These are phyloP conservation scores for Rhodotorula babjevae DNA, from an alignment of 768 basidiomycete species.

Conservation along the genomic window DNA sequence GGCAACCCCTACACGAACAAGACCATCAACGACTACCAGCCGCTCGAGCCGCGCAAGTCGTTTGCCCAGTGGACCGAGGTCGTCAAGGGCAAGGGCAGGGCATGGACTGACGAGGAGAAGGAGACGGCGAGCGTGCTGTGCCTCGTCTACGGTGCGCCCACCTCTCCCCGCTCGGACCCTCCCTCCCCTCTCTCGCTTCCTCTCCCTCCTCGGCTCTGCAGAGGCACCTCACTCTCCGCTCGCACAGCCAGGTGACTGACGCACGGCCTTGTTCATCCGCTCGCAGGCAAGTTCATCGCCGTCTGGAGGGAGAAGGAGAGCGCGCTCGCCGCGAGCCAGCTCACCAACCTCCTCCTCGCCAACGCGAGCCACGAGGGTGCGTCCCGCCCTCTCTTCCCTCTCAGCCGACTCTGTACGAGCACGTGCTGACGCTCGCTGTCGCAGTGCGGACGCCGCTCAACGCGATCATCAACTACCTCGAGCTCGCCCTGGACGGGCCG, in stretches of 20 bases:
- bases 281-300: constrained; percentile 58
- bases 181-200: constrained; percentile 46
- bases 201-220: not conserved
- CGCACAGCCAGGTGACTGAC: no score
- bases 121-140: constrained; percentile 71
- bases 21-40: constrained; percentile 37
- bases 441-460: constrained; percentile 69
- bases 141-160: constrained; percentile 75
- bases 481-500: constrained; percentile 71
- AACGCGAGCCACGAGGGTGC: constrained; percentile 79
- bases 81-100: constrained; percentile 62
- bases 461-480: constrained; percentile 80
- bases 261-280: constrained; percentile 43
- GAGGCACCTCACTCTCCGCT: not conserved
- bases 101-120: constrained; percentile 76
- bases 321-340: constrained; percentile 64
- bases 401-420: no score
- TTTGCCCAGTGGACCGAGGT: constrained; percentile 76
- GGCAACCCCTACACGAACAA: constrained; percentile 60
- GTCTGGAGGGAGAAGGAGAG: constrained; percentile 79
- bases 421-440: not conserved
- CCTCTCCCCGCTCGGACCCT: constrained; percentile 50
- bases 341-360: constrained; percentile 68
- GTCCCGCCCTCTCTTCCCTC: not conserved
- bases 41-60: constrained; percentile 68